Base-by-base conservation (phyloP, 192 early-diverging fungal species). In the Phlyctochytrium bullatum region DNA sequence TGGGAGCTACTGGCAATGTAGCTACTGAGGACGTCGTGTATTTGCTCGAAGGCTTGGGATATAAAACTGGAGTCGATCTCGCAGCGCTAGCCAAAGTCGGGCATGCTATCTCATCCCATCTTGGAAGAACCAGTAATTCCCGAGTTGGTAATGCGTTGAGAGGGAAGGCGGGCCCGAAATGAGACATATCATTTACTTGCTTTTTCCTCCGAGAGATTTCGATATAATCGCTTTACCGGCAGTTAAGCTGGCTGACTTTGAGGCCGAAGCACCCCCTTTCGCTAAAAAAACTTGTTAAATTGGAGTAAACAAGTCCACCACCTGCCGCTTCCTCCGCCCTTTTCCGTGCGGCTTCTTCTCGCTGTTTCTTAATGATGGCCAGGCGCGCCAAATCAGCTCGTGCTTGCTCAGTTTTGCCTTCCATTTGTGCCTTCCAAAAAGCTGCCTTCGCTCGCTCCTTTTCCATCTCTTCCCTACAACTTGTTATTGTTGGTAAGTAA, bases 1-100 rank as follows among this genome's bases (percentile, higher is more conserved):
- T 88, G 64, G 97, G 97, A 14, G 97, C 97, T 3, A 93, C 89
- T 16, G 97, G 97, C 23, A 98, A 98, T 75, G 97, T 98, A 0
- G 90, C 92, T 3, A 95, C 95, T 0, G 97, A 98, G 76, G 94
- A 97, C 69, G 94, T 98, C 1, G 89, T 96, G 1, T 95, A 97
- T 68, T 89, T 94, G 85, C 83, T 98, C 12, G 73, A 93, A 12
- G 92, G 92, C 31, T 77, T 91, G 72, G 92, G 93, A 0, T 91
- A 90, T 67, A 70, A 83, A 27, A 95, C 97, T 0, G 90, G 90
- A 2, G 83, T 93, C 10, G 80, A 95, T 76, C 74, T 98, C 57
- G 53, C 79, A 27, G 80, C 85, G 69, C 82, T 94, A 28, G 85
- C 91, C 28, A 68, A 75, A 25, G 81, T 88, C 65, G 97, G 97